Evolutionary conservation across 1,139 yeast genomes (phyloP).

Genomic region (Geotrichum fermentans): DNA sequence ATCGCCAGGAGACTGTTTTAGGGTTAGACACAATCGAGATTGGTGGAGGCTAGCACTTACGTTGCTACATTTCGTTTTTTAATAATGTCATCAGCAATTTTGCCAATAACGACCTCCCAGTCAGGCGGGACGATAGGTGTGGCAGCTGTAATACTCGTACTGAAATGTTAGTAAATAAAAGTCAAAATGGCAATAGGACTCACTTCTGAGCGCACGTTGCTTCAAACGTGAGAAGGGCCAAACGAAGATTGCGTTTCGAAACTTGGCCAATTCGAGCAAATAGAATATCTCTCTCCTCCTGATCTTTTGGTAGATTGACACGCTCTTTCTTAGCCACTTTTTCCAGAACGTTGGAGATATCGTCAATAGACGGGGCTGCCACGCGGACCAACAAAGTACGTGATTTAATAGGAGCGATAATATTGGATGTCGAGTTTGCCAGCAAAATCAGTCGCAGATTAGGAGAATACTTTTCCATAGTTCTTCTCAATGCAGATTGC

Average conservation of each 20-base stretch:
- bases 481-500: conserved; percentile 93
- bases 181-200: neutral
- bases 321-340: conserved; percentile 57
- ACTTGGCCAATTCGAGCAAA: conserved; percentile 51
- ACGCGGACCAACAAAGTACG: conserved; percentile 83
- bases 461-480: conserved; percentile 94
- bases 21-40: neutral
- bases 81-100: conserved; percentile 56
- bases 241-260: conserved; percentile 69
- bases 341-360: conserved; percentile 51
- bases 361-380: conserved; percentile 68
- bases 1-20: conserved; percentile 51
- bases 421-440: conserved; percentile 85
- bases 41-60: neutral
- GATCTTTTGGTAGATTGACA: conserved; percentile 44
- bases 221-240: conserved; percentile 74
- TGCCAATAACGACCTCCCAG: conserved; percentile 76
- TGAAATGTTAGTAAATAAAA: conserved; percentile 3
- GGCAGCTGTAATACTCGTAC: conserved; percentile 23
- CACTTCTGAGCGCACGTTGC: conserved; percentile 67
- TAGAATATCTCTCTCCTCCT: conserved; percentile 38
- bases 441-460: conserved; percentile 79
- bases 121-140: conserved; percentile 60
- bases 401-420: conserved; percentile 89
- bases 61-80: conserved; percentile 58